Percentiles rank a stretch among this genome's conserved stretches.
phyloP scores from a whole-genome alignment of 257 asterid genomes.

The Solanum gandarillasii region DNA sequence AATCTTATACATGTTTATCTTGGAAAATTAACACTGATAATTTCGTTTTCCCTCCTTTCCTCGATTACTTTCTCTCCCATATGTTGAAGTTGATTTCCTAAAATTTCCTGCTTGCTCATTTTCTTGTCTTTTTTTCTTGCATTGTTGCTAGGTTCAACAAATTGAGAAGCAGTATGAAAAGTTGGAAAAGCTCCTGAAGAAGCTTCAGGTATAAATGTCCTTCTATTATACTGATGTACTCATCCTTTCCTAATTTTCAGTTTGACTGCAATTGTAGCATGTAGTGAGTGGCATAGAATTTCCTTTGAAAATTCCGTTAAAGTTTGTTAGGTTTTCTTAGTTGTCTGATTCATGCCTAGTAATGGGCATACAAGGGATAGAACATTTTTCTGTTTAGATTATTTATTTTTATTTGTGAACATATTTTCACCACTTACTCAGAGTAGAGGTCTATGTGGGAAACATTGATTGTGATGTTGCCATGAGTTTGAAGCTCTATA shows the following conservation, averaged over 20 bases:
- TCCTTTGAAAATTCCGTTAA: not conserved
- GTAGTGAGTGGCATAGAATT: not conserved
- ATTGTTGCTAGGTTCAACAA: not conserved
- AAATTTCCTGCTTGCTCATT: not conserved
- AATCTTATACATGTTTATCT: not conserved
- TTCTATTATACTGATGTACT: not conserved
- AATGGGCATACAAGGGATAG: not conserved
- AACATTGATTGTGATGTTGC: not conserved
- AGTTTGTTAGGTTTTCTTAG: not conserved
- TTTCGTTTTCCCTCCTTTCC: not conserved
- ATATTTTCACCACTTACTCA: not conserved
- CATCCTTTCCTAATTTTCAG: not conserved
- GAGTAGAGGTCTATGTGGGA: not conserved
- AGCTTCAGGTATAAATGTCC: not conserved
- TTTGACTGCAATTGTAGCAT: not conserved
- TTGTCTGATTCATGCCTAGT: not conserved
- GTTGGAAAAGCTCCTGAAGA: not conserved
- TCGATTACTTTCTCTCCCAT: not conserved
- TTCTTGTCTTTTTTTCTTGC: not conserved
- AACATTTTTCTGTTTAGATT: not conserved
- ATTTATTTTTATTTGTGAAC: not conserved
- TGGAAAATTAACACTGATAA: not conserved
- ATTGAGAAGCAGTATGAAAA: not conserved
- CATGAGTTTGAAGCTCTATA: not conserved
- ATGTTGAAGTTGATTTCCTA: not conserved